These are phyloP conservation scores for Leccinum boreale DNA, from an alignment of 768 basidiomycete species.

Conservation along the genomic window DNA sequence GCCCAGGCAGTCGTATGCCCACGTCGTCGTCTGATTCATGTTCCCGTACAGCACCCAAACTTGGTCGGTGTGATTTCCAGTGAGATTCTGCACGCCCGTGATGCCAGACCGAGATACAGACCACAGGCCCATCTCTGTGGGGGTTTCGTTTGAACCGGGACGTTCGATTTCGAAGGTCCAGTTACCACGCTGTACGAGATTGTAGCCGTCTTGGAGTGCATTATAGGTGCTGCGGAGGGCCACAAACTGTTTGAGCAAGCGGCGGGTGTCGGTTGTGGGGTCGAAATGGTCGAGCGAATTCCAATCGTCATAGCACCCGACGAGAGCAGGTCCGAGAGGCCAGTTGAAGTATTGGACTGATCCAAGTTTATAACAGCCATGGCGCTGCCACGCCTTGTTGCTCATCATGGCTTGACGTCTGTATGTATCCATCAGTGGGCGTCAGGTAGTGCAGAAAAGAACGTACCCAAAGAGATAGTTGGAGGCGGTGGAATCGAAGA, in stretches of 20 bases:
- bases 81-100: constrained; percentile 53
- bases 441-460: background rate
- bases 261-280: constrained; percentile 75
- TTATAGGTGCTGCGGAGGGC: constrained; percentile 66
- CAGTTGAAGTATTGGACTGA: constrained; percentile 94
- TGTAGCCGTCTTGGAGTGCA: constrained; percentile 82
- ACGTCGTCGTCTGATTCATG: constrained; percentile 71
- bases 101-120: constrained; percentile 71
- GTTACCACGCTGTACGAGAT: constrained; percentile 79
- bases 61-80: constrained; percentile 58
- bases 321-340: constrained; percentile 71
- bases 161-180: constrained; percentile 78
- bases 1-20: constrained; percentile 56
- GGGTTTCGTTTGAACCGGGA: constrained; percentile 80
- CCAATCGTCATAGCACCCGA: constrained; percentile 89
- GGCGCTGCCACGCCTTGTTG: constrained; percentile 85
- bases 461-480: constrained; percentile 89
- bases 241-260: constrained; percentile 70
- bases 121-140: constrained; percentile 87
- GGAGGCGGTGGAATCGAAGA: constrained; percentile 81
- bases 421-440: background rate
- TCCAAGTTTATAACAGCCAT: constrained; percentile 89
- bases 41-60: constrained; percentile 88
- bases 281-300: constrained; percentile 95
- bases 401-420: constrained; percentile 92